Evolutionary conservation across 2,329 filamentous ascomycete species (phyloP), one percentile per base, ranked within the genome.

Genomic region (Calonectria hongkongensis): DNA sequence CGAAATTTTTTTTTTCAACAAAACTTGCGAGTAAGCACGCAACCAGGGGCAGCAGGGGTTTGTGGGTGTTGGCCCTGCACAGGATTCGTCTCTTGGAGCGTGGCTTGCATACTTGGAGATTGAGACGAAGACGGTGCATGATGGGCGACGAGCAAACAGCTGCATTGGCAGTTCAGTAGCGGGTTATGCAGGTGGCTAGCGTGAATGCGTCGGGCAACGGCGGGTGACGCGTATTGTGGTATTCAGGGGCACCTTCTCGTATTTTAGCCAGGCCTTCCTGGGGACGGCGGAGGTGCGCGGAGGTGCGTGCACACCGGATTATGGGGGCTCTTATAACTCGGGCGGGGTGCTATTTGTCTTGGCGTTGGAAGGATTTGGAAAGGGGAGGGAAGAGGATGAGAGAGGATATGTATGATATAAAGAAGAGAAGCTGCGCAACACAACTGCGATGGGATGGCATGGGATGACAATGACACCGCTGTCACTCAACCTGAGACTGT

Each of bases 221-320:
- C 13, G 36, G 54, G 30, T 58, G 54, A 60, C 54, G 54, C 54
- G 54, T 60, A 27, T 27, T 25, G n/a, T 25, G 30, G n/a, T 13
- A 41, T 25, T 60, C 54, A 60, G 54, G 54, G 54, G 36, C 10
- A 27, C 36, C n/a, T n/a, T 60, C 54, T 60, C 54, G 54, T 60
- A 60, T 60, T 60, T 33, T 13, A 16, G n/a, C 30, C 54, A 21
- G 30, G 18, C 28, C 9, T 7, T 56, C 30, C 28, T 25, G n/a
- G 30, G 21, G 51, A 30, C 43, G 43, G 45, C 25, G 43, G 43
- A n/a, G 43, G 43, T 4, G 16, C 43, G 45, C 25, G 43, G 43
- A n/a, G 43, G 43, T 4, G 16, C 43, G 45, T 48, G 45, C 45
- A 48, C 45, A 2, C 33, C 12, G 33, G 33, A 36, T 36, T 36